Evolutionary conservation across 768 basidiomycete genomes (phyloP).

Genomic region (Lyophyllum semitale): DNA sequence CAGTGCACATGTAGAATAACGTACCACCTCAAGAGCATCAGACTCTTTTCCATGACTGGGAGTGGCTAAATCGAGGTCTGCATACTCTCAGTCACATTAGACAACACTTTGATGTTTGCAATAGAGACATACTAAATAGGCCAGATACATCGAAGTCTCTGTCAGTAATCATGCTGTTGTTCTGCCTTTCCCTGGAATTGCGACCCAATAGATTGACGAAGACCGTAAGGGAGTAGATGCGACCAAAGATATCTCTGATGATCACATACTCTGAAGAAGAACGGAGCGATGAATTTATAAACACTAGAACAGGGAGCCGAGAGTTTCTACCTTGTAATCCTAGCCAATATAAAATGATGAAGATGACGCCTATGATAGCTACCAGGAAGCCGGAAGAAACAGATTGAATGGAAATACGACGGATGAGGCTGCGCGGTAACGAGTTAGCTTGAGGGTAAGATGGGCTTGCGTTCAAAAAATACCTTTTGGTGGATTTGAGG

Average conservation of each 20-base stretch:
- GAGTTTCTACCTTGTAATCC: neutral
- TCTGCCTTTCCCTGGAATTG: conserved; percentile 27
- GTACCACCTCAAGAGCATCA: neutral
- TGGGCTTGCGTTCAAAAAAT: neutral
- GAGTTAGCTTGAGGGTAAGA: no score
- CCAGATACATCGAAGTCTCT: neutral
- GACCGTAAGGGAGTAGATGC: conserved; percentile 14
- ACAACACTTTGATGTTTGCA: no score
- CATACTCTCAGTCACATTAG: neutral
- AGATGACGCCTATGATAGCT: conserved; percentile 1
- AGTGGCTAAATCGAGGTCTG: neutral
- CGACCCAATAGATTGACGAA: conserved; percentile 19
- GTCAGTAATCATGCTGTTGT: neutral
- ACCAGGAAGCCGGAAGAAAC: conserved; percentile 9
- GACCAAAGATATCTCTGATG: conserved; percentile 10
- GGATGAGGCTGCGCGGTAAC: conserved; percentile 5
- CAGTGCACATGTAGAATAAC: neutral
- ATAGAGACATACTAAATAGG: neutral
- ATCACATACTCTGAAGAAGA: conserved; percentile 8
- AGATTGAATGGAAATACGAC: conserved; percentile 6
- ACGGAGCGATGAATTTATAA: neutral
- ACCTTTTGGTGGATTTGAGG: conserved; percentile 12
- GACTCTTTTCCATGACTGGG: neutral
- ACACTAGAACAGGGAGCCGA: no score
- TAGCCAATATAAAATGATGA: conserved; percentile 7